These are phyloP conservation scores for Mimosa pudica DNA, from an alignment of 306 rosid genomes.

Conservation along the genomic window DNA sequence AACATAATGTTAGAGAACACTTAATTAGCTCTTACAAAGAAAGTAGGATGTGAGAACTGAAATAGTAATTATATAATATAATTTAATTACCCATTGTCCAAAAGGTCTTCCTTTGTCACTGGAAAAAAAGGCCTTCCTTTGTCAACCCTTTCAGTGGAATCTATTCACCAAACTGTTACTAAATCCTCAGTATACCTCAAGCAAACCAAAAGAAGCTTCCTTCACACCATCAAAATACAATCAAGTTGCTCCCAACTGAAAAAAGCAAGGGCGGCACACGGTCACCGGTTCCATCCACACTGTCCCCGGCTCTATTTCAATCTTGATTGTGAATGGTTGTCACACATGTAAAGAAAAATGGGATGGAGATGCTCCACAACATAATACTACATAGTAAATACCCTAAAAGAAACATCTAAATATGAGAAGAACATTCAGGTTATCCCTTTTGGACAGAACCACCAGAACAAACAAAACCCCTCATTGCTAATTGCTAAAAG, in stretches of 20 bases:
- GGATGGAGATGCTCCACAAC: slow-evolving; percentile 44
- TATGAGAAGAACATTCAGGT: slow-evolving; percentile 59
- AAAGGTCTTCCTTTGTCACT: too few species aligned
- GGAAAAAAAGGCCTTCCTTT: background rate
- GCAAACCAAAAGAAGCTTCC: background rate
- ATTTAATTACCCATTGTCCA: background rate
- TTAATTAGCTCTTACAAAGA: background rate
- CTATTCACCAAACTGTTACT: background rate
- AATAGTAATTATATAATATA: too few species aligned
- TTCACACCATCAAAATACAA: slow-evolving; percentile 12
- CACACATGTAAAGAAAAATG: slow-evolving; percentile 39
- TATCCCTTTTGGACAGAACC: slow-evolving; percentile 44
- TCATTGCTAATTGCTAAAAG: slow-evolving; percentile 18
- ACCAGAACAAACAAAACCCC: slow-evolving; percentile 49
- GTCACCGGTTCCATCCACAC: slow-evolving; percentile 7
- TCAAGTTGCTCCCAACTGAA: slow-evolving; percentile 2
- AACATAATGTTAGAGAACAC: background rate
- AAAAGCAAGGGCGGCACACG: slow-evolving; percentile 12
- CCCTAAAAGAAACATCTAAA: slow-evolving; percentile 79
- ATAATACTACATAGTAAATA: slow-evolving; percentile 41
- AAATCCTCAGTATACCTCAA: background rate
- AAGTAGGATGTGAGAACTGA: background rate
- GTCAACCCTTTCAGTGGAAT: background rate
- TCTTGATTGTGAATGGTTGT: slow-evolving; percentile 17
- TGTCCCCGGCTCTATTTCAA: slow-evolving; percentile 31